Percentiles rank a stretch among this genome's conserved stretches.
Evolutionary conservation across 495 filamentous ascomycete genomes (phyloP).

Genomic region (Xylaria flabelliformis): DNA sequence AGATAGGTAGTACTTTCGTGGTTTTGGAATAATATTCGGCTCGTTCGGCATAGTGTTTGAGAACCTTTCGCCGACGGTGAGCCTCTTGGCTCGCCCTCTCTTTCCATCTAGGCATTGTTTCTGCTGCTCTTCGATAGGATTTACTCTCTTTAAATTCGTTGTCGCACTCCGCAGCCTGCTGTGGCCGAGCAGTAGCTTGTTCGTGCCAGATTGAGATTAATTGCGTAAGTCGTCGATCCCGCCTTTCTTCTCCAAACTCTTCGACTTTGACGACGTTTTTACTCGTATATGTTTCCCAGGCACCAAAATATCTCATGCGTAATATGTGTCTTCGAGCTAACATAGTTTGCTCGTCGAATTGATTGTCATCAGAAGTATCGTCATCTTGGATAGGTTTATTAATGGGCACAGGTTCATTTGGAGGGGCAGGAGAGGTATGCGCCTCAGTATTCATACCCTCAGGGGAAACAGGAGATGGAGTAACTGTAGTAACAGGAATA

Average conservation of each 20-base stretch:
- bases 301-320: conserved; percentile 74
- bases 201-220: conserved; percentile 36
- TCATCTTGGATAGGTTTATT: conserved; percentile 4
- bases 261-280: conserved; percentile 73
- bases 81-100: conserved; percentile 24
- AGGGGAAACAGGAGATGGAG: not conserved
- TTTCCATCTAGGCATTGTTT: conserved; percentile 35
- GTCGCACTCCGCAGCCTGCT: conserved; percentile 22
- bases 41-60: conserved; percentile 33
- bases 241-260: conserved; percentile 61
- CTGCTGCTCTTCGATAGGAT: conserved; percentile 30
- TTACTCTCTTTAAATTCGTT: conserved; percentile 29
- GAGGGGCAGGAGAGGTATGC: not conserved
- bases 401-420: not conserved
- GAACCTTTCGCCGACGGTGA: conserved; percentile 25
- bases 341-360: conserved; percentile 55
- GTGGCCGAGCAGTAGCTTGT: conserved; percentile 28
- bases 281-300: conserved; percentile 75
- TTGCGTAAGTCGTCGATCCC: conserved; percentile 25
- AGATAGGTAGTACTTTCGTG: conserved; percentile 38
- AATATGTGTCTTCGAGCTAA: conserved; percentile 72
- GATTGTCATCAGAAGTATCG: conserved; percentile 26
- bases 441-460: not conserved
- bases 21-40: conserved; percentile 37
- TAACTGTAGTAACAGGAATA: conserved; percentile 3